A percentile compares a stretch with the other conserved stretches of the same genome.
Conservation (phyloP, 495 filamentous ascomycete species). For the Terfezia boudieri region DNA sequence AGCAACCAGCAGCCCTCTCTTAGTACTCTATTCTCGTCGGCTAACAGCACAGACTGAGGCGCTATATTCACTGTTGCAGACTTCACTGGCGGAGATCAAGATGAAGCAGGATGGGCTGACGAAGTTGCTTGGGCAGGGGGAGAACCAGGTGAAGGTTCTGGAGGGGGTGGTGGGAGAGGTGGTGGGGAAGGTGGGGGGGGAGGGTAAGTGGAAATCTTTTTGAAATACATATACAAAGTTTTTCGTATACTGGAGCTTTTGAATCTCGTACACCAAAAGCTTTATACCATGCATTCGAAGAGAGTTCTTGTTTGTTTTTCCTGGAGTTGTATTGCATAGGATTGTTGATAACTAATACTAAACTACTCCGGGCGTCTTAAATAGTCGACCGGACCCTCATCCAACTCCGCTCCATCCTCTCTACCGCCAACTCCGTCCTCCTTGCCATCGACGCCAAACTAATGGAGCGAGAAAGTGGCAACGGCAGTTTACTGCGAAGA, state of each 20-base stretch:
- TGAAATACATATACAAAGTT: neutral
- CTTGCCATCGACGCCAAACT: neutral
- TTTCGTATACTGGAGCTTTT: no score
- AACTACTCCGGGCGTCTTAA: no score
- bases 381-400: neutral
- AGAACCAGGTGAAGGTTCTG: constrained; percentile 3
- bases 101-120: neutral
- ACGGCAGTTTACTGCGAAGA: neutral
- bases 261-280: no score
- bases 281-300: no score
- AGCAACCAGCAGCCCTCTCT: neutral
- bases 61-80: neutral
- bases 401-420: neutral
- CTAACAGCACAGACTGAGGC: neutral
- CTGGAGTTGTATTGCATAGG: no score
- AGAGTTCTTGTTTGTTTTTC: no score
- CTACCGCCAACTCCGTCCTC: neutral
- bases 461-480: neutral
- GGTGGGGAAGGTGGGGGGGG: neutral
- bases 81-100: neutral
- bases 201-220: neutral
- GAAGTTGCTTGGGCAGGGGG: neutral
- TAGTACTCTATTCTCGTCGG: neutral
- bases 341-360: no score
- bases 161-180: constrained; percentile 9